Evolutionary conservation across 805 yeast genomes (phyloP).

Genomic region (Spathaspora hagerdaliae): DNA sequence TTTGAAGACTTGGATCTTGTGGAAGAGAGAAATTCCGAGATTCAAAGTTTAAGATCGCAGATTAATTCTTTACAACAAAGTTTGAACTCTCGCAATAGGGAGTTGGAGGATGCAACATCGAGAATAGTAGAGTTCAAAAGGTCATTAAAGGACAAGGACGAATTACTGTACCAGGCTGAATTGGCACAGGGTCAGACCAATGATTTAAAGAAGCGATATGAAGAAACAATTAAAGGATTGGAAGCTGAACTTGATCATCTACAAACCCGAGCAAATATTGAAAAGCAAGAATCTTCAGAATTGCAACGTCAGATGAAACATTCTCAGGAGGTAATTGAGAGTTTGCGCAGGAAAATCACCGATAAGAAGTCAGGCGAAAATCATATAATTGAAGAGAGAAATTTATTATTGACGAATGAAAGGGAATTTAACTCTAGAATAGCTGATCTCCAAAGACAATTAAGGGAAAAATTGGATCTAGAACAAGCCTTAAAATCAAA

Average conservation of each 20-base stretch:
- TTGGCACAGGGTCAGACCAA: not conserved
- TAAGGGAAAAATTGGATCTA: conserved; percentile 2
- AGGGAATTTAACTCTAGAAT: not conserved
- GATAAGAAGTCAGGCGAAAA: not conserved
- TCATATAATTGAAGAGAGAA: not conserved
- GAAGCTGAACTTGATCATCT: not conserved
- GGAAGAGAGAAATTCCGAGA: not conserved
- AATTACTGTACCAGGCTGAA: not conserved
- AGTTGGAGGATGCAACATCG: not conserved
- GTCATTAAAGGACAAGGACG: not conserved
- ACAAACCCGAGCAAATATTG: not conserved
- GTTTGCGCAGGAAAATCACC: not conserved
- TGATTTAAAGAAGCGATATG: conserved; percentile 1
- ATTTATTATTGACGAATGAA: not conserved
- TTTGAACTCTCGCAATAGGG: not conserved
- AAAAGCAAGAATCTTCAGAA: not conserved
- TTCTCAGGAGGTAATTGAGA: not conserved
- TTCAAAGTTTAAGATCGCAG: not conserved
- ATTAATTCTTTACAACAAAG: not conserved
- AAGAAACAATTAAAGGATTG: not conserved
- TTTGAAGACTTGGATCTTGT: not conserved
- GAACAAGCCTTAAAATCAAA: conserved; percentile 3
- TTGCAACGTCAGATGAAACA: conserved; percentile 1
- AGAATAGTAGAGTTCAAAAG: not conserved
- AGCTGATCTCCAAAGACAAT: conserved; percentile 2